Base-by-base conservation (phyloP, 768 basidiomycete genomes). In the Hortiboletus campestris region DNA sequence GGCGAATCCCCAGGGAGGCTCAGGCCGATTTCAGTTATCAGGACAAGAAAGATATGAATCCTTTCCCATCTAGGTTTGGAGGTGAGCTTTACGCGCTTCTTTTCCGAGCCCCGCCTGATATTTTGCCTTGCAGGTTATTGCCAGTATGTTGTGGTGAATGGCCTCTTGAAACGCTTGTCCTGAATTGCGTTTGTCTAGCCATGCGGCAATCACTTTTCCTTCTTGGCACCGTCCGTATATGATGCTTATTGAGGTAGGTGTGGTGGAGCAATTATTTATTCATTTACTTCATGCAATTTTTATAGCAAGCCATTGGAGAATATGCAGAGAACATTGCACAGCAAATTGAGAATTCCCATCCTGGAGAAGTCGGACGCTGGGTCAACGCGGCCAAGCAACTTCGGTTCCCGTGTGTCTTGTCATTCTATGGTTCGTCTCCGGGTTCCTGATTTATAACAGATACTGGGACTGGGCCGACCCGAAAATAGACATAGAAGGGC, bases 391-490 rank as follows among this genome's bases (percentile, higher is more conserved):
- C 69, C 13, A 59, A 63, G 32, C 49, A 67, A 36, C 49, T 69
- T 31, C 60, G 68, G 6, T 71, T 68, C 45, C 70, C 70, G 67
- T 64, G n/a, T 16, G 68, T 57, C 35, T 44, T 41, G 11, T 40
- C 28, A 35, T n/a, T 8, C 7, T 19, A 31, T n/a, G 16, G 22
- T 19, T 36, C n/a, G 20, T 19, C 12, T 36, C 40, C 2, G 9
- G 10, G 12, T 46, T 44, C 14, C 36, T 55, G 41, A 57, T 40
- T 31, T 19, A 43, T 5, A 20, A 14, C 44, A 70, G 65, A 34
- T 69, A 63, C 48, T 70, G 69, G 67, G 66, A 70, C 50, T 70
- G 69, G 67, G 68, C 61, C 2, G 68, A 59, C 25, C 59, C 57
- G 12, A 52, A 43, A 49, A 60, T 66, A 14, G 53, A 56, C 12